phyloP scores from a whole-genome alignment of 768 basidiomycete species.

The Hemileccinum impolitum region DNA sequence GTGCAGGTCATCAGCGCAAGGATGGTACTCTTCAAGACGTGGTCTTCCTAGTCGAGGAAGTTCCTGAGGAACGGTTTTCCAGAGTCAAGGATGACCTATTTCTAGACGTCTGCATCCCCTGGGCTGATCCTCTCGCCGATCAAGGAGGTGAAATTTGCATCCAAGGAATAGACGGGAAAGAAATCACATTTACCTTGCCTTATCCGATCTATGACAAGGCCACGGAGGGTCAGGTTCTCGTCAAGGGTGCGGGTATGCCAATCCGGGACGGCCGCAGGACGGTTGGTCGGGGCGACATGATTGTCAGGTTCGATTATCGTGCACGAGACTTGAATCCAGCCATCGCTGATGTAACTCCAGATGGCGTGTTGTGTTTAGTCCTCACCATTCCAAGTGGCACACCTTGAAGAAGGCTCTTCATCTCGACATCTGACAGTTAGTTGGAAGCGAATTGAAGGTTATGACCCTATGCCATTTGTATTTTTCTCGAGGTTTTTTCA shows the following conservation, averaged over 20 bases:
- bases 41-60: conserved; percentile 61
- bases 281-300: conserved; percentile 57
- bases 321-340: conserved; percentile 1
- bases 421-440: conserved; percentile 21
- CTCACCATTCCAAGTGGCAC: conserved; percentile 32
- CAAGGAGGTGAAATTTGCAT: conserved; percentile 50
- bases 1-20: conserved; percentile 63
- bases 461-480: conserved; percentile 21
- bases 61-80: conserved; percentile 53
- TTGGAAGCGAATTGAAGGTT: conserved; percentile 7
- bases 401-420: conserved; percentile 28
- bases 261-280: conserved; percentile 49
- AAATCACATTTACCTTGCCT: conserved; percentile 49
- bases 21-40: conserved; percentile 60
- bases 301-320: conserved; percentile 47
- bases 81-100: conserved; percentile 57
- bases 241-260: conserved; percentile 70
- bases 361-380: conserved; percentile 32
- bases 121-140: conserved; percentile 47
- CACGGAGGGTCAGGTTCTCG: conserved; percentile 46
- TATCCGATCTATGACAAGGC: conserved; percentile 47
- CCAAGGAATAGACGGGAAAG: conserved; percentile 56
- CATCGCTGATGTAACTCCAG: conserved; percentile 11
- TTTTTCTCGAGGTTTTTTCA: conserved; percentile 15
- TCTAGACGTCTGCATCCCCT: conserved; percentile 52